Evolutionary conservation across 805 yeast genomes (phyloP).

Genomic region (Ogataea nakhonphanomensis): DNA sequence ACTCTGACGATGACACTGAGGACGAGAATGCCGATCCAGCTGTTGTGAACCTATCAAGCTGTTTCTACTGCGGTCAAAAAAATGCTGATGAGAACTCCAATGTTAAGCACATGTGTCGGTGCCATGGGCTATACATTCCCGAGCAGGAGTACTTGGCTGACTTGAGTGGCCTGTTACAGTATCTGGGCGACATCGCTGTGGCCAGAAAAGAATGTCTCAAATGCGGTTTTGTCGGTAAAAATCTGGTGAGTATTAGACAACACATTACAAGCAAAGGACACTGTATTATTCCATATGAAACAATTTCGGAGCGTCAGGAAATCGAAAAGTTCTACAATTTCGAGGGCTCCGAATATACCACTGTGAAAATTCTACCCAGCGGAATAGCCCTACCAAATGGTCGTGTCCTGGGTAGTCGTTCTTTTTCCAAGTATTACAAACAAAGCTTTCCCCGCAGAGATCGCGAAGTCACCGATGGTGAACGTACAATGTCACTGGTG

Average conservation of each 20-base stretch:
- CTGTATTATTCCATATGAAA: constrained; percentile 84
- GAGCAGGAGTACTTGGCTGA: constrained; percentile 69
- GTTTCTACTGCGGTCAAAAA: constrained; percentile 48
- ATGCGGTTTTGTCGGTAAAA: constrained; percentile 78
- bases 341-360: constrained; percentile 31
- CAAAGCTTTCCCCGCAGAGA: constrained; percentile 50
- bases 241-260: constrained; percentile 79
- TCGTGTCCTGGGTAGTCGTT: constrained; percentile 71
- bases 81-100: constrained; percentile 40
- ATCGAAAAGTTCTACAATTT: constrained; percentile 79
- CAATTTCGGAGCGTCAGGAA: constrained; percentile 65
- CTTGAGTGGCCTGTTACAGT: constrained; percentile 62
- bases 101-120: constrained; percentile 68
- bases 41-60: constrained; percentile 37
- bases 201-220: constrained; percentile 76
- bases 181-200: constrained; percentile 73
- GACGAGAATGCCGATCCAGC: constrained; percentile 11
- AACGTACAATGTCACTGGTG: constrained; percentile 43
- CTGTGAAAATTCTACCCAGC: constrained; percentile 26
- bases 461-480: constrained; percentile 52
- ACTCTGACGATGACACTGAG: constrained; percentile 16
- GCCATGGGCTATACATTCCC: constrained; percentile 86
- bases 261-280: constrained; percentile 84
- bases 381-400: constrained; percentile 81
- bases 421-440: constrained; percentile 61